Evolutionary conservation across 768 basidiomycete species (phyloP).

Genomic region (Lyophyllum shimeji): DNA sequence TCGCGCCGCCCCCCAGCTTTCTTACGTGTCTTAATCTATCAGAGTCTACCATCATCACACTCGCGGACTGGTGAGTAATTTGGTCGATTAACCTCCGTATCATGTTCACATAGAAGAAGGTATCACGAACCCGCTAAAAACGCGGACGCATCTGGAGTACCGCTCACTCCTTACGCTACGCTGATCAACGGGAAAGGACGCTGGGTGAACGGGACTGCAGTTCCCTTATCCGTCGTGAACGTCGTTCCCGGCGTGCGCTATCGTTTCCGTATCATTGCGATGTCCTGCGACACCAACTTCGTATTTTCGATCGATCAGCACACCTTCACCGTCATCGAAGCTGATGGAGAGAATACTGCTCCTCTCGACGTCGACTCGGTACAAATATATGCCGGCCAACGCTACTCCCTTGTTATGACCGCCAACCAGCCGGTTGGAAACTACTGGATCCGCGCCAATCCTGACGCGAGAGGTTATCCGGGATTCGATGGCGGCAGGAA

Average conservation of each 20-base stretch:
- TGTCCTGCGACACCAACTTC: slow-evolving; percentile 35
- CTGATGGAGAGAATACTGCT: slow-evolving; percentile 40
- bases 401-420: slow-evolving; percentile 33
- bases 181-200: slow-evolving; percentile 42
- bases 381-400: slow-evolving; percentile 36
- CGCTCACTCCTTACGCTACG: slow-evolving; percentile 10
- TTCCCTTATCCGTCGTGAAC: slow-evolving; percentile 30
- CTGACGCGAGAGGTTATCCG: slow-evolving; percentile 17
- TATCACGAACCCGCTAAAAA: slow-evolving; percentile 2
- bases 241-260: slow-evolving; percentile 33
- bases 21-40: neutral
- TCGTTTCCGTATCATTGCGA: slow-evolving; percentile 34
- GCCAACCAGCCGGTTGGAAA: slow-evolving; percentile 48
- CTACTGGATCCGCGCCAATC: slow-evolving; percentile 49
- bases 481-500: slow-evolving; percentile 40
- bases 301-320: slow-evolving; percentile 48
- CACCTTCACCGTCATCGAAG: slow-evolving; percentile 52
- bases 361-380: slow-evolving; percentile 44
- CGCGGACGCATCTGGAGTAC: neutral
- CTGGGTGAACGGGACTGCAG: slow-evolving; percentile 22
- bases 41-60: slow-evolving; percentile 43
- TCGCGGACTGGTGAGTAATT: slow-evolving; percentile 35
- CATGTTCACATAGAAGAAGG: neutral
- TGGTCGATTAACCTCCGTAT: neutral
- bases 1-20: neutral